These are phyloP conservation scores for Apiotrichum gracile DNA, from an alignment of 1,284 basidiomycete species.

Conservation along the genomic window DNA sequence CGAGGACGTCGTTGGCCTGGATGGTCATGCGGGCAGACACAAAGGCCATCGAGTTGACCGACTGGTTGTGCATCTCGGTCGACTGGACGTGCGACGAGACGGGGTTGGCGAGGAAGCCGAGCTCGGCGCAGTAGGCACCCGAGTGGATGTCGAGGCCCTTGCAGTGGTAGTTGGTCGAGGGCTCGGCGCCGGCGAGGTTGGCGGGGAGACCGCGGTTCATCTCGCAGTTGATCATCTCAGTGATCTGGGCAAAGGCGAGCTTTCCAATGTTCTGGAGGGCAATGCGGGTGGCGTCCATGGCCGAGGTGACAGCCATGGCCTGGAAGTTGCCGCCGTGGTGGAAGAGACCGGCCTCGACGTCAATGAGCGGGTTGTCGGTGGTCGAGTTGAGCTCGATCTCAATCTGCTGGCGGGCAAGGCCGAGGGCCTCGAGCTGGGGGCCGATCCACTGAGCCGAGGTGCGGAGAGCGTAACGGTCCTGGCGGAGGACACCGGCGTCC, in stretches of 20 bases:
- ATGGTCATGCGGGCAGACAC: conserved; percentile 16
- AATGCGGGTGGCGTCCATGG: conserved; percentile 16
- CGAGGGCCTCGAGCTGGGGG: conserved; percentile 18
- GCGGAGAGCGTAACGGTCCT: conserved; percentile 20
- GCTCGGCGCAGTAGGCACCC: conserved; percentile 18
- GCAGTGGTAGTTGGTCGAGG: conserved; percentile 21
- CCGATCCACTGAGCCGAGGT: conserved; percentile 19
- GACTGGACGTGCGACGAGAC: conserved; percentile 15
- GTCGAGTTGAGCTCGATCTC: conserved; percentile 20
- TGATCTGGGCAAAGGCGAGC: conserved; percentile 18
- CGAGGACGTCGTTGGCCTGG: conserved; percentile 15
- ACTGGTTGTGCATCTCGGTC: conserved; percentile 23
- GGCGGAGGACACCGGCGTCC: conserved; percentile 15
- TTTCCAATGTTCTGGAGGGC: conserved; percentile 18
- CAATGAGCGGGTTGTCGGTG: conserved; percentile 20
- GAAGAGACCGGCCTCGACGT: conserved; percentile 14
- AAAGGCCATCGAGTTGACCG: conserved; percentile 17
- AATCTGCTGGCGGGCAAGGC: conserved; percentile 12
- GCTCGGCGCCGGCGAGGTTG: conserved; percentile 17
- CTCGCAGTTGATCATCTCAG: conserved; percentile 20
- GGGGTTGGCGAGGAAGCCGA: conserved; percentile 40
- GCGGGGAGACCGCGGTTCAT: conserved; percentile 19
- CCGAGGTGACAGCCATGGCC: conserved; percentile 16
- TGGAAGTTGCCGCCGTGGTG: conserved; percentile 24
- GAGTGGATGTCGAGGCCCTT: conserved; percentile 21